Base-by-base conservation (phyloP, 2,329 filamentous ascomycete genomes). In the Ophiosphaerella korrae region DNA sequence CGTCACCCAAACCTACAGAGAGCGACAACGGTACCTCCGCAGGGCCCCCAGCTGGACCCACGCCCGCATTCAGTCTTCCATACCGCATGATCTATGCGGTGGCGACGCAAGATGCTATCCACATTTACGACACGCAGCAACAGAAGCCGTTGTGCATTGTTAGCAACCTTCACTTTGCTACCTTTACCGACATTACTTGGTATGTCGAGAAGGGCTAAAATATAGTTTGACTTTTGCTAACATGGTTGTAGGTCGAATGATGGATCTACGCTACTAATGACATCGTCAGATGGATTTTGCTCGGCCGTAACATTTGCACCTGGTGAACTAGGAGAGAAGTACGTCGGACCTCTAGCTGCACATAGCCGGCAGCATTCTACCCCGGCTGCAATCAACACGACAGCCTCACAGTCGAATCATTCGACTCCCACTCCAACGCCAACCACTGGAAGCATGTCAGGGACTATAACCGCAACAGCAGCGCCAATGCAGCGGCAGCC, bases 241-340 rank as follows among this genome's bases (percentile, higher is more conserved):
- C 24, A 40, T 29, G 50, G 40, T 57, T 75, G 26, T 55, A 89
- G 88, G 88, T 89, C 89, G 1, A 86, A 81, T 57, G 89, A 92
- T 72, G 89, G 89, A 11, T 80, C 85, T 36, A 92, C 88, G 1
- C 78, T 99, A 18, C 81, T 99, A 42, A 95, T 99, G 77, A 94
- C 92, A n/a, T 99, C 94, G 0, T 97, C 94, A 0, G 94, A 99
- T 73, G 94, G 94, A 0, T 99, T 97, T 77, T 99, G 94, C 73
- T 99, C 94, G 0, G 88, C 90, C 0, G 79, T 99, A 5, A 89
- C 92, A 0, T 99, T 99, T 68, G 75, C 84, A 1, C 79, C 88
- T 2, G 90, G 90, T 7, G 94, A 99, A 72, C 79, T 99, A 1
- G 94, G 94, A 11, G 87, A 93, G 58, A 77, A 86, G 5, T 95